These are phyloP conservation scores for Cubamyces lactineus DNA, from an alignment of 768 basidiomycete genomes.

Conservation along the genomic window DNA sequence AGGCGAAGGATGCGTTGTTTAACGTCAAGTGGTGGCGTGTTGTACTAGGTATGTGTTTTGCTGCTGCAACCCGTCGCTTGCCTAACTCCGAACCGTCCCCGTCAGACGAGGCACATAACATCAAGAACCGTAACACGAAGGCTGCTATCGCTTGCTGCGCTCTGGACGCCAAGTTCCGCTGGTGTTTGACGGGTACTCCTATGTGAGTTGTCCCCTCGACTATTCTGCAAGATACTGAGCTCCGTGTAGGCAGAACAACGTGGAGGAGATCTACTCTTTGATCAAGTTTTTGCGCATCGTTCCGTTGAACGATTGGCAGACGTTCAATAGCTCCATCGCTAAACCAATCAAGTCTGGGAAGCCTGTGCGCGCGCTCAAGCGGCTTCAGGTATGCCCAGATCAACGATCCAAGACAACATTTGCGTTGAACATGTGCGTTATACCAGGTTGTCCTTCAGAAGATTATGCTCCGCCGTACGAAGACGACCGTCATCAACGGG, in stretches of 20 bases:
- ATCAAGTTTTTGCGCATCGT: conserved; percentile 86
- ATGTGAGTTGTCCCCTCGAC: too few relatives aligned
- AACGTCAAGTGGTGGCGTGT: conserved; percentile 82
- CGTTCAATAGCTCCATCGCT: conserved; percentile 78
- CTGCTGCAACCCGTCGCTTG: background rate
- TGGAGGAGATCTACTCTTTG: conserved; percentile 87
- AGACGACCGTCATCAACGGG: conserved; percentile 73
- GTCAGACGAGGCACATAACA: conserved; percentile 60
- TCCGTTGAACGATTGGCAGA: conserved; percentile 78
- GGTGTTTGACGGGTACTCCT: conserved; percentile 55
- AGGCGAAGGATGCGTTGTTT: conserved; percentile 69
- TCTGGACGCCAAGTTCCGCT: conserved; percentile 49
- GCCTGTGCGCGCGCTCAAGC: conserved; percentile 74
- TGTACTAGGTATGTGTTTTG: conserved; percentile 64
- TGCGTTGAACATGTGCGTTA: too few relatives aligned
- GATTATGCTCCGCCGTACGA: conserved; percentile 89
- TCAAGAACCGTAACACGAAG: conserved; percentile 54
- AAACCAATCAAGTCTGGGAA: conserved; percentile 76
- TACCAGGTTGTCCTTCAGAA: conserved; percentile 75
- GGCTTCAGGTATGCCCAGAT: conserved; percentile 62
- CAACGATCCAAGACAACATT: background rate
- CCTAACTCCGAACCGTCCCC: background rate
- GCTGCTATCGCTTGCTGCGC: conserved; percentile 44
- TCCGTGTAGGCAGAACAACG: conserved; percentile 74
- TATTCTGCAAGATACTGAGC: too few relatives aligned